Evolutionary conservation across 768 basidiomycete genomes (phyloP).

Genomic region (Tylopilus plumbeoviolaceoides): DNA sequence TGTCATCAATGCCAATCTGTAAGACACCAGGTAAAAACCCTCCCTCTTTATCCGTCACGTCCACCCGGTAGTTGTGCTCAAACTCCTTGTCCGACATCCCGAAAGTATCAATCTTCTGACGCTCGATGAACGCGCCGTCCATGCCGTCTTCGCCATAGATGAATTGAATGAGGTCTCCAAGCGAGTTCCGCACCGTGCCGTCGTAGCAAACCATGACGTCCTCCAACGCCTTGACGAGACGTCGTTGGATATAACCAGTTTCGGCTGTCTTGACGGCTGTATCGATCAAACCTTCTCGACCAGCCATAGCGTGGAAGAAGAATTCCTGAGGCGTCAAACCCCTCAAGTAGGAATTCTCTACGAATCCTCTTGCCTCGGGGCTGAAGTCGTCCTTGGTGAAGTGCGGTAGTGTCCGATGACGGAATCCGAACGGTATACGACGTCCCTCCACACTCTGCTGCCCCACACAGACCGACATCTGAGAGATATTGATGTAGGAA

Average conservation of each 20-base stretch:
- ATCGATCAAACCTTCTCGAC: conserved; percentile 98
- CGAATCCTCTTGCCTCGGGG: conserved; percentile 96
- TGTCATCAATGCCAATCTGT: conserved; percentile 85
- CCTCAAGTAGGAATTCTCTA: conserved; percentile 97
- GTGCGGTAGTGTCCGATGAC: conserved; percentile 92
- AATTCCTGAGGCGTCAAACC: conserved; percentile 97
- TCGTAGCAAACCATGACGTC: conserved; percentile 98
- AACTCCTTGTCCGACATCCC: conserved; percentile 78
- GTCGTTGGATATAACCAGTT: conserved; percentile 98
- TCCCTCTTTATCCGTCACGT: conserved; percentile 78
- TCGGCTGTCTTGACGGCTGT: conserved; percentile 99
- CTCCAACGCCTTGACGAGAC: conserved; percentile 95
- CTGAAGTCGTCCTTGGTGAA: conserved; percentile 99
- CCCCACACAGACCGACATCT: conserved; percentile 99
- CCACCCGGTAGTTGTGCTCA: conserved; percentile 91
- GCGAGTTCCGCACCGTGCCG: conserved; percentile 94
- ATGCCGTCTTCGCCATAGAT: conserved; percentile 98
- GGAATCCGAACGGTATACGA: conserved; percentile 97
- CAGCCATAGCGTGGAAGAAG: conserved; percentile 99
- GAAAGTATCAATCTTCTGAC: conserved; percentile 89
- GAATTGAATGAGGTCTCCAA: conserved; percentile 95
- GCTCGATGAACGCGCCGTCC: conserved; percentile 97
- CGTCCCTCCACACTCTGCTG: conserved; percentile 98
- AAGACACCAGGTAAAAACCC: conserved; percentile 78
- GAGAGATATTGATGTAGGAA: conserved; percentile 99